Conservation (phyloP, 2,329 filamentous ascomycete genomes). For the Coniochaeta prunicola region DNA sequence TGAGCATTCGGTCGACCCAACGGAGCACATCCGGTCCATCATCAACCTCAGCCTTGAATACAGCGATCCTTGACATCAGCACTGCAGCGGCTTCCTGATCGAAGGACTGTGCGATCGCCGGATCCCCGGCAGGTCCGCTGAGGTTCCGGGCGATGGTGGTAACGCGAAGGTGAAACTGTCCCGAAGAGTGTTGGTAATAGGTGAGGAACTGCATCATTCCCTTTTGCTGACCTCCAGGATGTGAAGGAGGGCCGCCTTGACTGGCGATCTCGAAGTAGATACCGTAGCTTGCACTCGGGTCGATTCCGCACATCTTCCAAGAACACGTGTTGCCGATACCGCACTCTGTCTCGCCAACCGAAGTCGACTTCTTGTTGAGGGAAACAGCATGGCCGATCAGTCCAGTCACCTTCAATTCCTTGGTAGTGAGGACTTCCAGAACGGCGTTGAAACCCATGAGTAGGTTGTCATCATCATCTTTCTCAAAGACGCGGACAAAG, state of each 20-base stretch:
- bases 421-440: constrained; percentile 91
- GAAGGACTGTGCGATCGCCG: constrained; percentile 91
- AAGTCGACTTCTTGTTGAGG: constrained; percentile 95
- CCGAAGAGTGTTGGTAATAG: constrained; percentile 96
- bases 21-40: constrained; percentile 96
- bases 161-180: constrained; percentile 91
- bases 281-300: constrained; percentile 87
- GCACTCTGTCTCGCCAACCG: constrained; percentile 95
- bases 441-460: constrained; percentile 98
- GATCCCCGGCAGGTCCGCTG: constrained; percentile 89
- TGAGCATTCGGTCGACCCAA: constrained; percentile 98
- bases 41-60: constrained; percentile 97
- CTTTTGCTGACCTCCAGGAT: constrained; percentile 81
- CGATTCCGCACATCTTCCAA: constrained; percentile 99
- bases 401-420: constrained; percentile 96
- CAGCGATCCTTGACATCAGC: constrained; percentile 97
- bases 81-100: constrained; percentile 97
- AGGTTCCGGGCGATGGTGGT: constrained; percentile 89
- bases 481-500: constrained; percentile 94
- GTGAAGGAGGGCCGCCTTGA: constrained; percentile 71
- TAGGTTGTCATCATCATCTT: constrained; percentile 89
- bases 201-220: constrained; percentile 98
- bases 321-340: constrained; percentile 98
- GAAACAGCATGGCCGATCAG: constrained; percentile 95
- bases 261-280: constrained; percentile 97